Base-by-base conservation (phyloP, 306 rosid genomes). In the Trifolium subterraneum region DNA sequence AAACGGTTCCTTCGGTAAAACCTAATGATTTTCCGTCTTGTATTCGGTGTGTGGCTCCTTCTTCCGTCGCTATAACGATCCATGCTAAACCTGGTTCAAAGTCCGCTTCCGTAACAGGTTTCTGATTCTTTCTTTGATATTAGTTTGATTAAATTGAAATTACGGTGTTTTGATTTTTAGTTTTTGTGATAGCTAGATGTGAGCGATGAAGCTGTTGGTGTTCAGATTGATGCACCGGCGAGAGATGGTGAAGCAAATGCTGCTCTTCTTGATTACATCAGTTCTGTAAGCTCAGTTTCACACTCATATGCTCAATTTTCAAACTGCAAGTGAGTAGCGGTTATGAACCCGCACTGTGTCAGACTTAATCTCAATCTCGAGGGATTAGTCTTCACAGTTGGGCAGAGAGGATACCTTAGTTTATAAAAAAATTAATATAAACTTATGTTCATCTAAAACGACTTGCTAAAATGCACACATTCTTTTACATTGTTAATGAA, bases 21-120 rank as follows among this genome's bases (percentile, higher is more conserved):
- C 18, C 78, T 55, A 68, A 68, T 25, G 66, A 79, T 44, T 83
- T 82, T 58, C 97, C 97, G 16, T 78, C 91, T 2, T 89, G 87
- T 81, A 86, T 91, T 77, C 90, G 96, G n/a, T 69, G 82, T 62
- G 52, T 91, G 70, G 68, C 94, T 88, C 89, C 97, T 18, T 88
- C 91, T 33, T 93, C 97, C 39, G 93, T 93, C 63, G 94, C 98
- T 60, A 80, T 93, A 71, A 85, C 96, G 73, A 82, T 93, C 84
- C 98, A 89, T 83, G 98, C 98, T 59, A 94, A 91, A 82, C 98
- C 98, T 3, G 98, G 94, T 44, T 88, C 97, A 60, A 94, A 91
- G 76, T 70, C 88, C 42, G 84, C 98, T 52, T 87, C 97, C 72
- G 72, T 93, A 75, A 89, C 98, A n/a, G 96, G 97, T 89, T 33